These are phyloP conservation scores for Ganoderma multipileum DNA, from an alignment of 1,284 basidiomycete species.

Conservation along the genomic window DNA sequence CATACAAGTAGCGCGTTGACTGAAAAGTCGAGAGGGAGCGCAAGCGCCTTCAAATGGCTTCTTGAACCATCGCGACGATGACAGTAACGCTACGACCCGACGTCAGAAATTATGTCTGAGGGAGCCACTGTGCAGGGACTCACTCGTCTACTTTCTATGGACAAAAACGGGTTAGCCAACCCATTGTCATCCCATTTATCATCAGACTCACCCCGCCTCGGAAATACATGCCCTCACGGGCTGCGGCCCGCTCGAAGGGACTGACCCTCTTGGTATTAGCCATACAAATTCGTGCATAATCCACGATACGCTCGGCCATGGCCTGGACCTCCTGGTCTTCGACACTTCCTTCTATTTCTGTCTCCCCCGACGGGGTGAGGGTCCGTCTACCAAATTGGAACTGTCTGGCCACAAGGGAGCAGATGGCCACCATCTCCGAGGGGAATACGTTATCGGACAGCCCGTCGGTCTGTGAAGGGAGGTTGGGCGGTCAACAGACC, in stretches of 20 bases:
- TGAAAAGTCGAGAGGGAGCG: not conserved
- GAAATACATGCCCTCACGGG: conserved; percentile 66
- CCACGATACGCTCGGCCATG: conserved; percentile 75
- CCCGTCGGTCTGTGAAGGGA: conserved; percentile 76
- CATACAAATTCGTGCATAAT: conserved; percentile 76
- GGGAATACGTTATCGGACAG: conserved; percentile 88
- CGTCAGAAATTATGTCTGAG: not conserved
- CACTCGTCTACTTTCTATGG: conserved; percentile 69
- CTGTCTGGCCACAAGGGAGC: conserved; percentile 63
- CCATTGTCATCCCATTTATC: not conserved
- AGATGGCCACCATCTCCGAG: conserved; percentile 72
- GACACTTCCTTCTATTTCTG: conserved; percentile 17
- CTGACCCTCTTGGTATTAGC: conserved; percentile 63
- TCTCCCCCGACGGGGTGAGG: conserved; percentile 16
- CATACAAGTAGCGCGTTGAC: not conserved
- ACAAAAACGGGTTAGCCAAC: not conserved
- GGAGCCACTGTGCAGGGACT: conserved; percentile 37
- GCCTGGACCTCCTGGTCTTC: conserved; percentile 69
- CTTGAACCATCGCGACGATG: conserved; percentile 63
- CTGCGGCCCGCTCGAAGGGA: conserved; percentile 75
- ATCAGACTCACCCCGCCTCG: conserved; percentile 69
- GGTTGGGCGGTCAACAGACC: not conserved
- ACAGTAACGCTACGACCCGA: conserved; percentile 57
- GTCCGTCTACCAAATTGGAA: conserved; percentile 35
- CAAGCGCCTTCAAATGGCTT: conserved; percentile 35